A percentile compares a stretch with the other conserved stretches of the same genome.
These are phyloP conservation scores for Echeveria elegans DNA, from an alignment of 164 flowering plant species.

Conservation along the genomic window DNA sequence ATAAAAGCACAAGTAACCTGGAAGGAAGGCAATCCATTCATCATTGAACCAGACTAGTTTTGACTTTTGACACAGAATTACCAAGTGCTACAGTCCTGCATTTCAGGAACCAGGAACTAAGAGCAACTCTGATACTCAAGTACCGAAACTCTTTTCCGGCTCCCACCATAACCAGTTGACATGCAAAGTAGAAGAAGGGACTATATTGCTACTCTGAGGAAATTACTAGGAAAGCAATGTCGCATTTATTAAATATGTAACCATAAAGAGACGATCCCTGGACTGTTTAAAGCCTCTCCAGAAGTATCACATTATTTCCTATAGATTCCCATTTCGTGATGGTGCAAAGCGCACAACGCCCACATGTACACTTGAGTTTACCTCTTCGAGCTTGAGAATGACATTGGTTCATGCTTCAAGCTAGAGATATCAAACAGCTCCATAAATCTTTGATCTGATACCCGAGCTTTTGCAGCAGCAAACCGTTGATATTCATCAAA, in stretches of 20 bases:
- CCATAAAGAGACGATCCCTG: not conserved
- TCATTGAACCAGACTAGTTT: not conserved
- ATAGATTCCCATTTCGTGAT: not conserved
- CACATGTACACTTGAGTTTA: not conserved
- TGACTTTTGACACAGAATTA: not conserved
- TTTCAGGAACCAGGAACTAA: not conserved
- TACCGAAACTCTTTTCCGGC: not conserved
- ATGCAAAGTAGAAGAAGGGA: not conserved
- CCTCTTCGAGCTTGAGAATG: conserved; percentile 4
- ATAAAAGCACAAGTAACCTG: not conserved
- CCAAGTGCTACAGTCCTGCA: not conserved
- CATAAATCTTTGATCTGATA: conserved; percentile 61
- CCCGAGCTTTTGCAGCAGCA: conserved; percentile 60
- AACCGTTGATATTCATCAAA: conserved; percentile 57
- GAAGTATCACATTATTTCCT: not conserved
- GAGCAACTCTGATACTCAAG: not conserved
- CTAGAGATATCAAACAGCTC: conserved; percentile 46
- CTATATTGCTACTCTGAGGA: not conserved
- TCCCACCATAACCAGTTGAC: not conserved
- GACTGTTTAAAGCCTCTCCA: not conserved
- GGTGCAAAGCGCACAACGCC: not conserved
- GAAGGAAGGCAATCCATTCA: not conserved
- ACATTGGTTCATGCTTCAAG: conserved; percentile 27
- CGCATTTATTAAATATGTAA: not conserved
- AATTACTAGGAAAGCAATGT: not conserved